A percentile compares a stretch with the other conserved stretches of the same genome.
These are phyloP conservation scores for Termitomyces sp. DNA, from an alignment of 768 basidiomycete genomes.

Conservation along the genomic window DNA sequence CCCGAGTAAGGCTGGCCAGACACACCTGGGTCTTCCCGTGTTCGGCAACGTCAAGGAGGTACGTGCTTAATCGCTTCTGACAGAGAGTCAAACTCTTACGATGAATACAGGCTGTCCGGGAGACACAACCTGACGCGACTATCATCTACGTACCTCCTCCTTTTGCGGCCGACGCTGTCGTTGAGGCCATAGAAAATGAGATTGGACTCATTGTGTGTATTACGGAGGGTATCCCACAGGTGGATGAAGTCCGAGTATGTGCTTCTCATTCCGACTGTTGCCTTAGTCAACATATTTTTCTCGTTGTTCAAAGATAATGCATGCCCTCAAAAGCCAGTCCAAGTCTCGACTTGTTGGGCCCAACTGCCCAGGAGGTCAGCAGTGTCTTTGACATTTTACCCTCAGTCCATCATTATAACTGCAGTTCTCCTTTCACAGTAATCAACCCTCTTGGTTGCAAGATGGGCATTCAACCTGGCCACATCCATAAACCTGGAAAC, in stretches of 20 bases:
- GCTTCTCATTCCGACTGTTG: background rate
- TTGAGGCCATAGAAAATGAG: slow-evolving; percentile 98
- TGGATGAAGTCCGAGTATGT: slow-evolving; percentile 87
- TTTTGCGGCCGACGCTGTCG: slow-evolving; percentile 91
- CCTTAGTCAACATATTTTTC: background rate
- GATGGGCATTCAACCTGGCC: slow-evolving; percentile 98
- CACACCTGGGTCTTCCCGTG: slow-evolving; percentile 91
- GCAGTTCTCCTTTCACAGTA: slow-evolving; percentile 31
- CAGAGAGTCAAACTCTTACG: background rate
- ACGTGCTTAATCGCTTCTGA: slow-evolving; percentile 13
- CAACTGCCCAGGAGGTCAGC: slow-evolving; percentile 84
- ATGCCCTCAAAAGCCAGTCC: slow-evolving; percentile 90
- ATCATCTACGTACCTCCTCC: slow-evolving; percentile 99
- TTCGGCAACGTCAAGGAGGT: slow-evolving; percentile 92
- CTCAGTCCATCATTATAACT: background rate
- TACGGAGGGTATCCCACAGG: slow-evolving; percentile 97
- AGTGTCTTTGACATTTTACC: background rate
- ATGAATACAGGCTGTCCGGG: slow-evolving; percentile 67
- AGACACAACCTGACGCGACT: slow-evolving; percentile 86
- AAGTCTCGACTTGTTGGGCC: slow-evolving; percentile 96
- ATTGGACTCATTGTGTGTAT: slow-evolving; percentile 97
- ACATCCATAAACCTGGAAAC: slow-evolving; percentile 94
- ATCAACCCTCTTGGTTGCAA: slow-evolving; percentile 98
- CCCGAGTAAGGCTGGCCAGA: slow-evolving; percentile 93
- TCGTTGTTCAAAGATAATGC: slow-evolving; percentile 61